A percentile compares a stretch with the other conserved stretches of the same genome.
Conservation (phyloP, 2,329 filamentous ascomycete genomes). For the Claviceps maximensis region DNA sequence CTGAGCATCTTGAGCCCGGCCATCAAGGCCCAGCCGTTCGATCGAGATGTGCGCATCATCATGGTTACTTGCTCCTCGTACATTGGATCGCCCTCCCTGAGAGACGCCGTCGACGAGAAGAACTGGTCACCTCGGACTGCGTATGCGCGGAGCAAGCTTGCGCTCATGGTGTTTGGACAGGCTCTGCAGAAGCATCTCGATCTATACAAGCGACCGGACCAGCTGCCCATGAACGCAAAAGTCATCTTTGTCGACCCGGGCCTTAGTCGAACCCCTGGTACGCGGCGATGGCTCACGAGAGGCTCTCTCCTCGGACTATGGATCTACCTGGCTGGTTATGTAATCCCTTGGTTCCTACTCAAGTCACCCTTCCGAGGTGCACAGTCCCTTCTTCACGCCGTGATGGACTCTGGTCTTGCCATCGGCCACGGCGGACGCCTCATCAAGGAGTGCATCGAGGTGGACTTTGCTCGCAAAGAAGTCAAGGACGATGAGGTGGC, state of each 20-base stretch:
- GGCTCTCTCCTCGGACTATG: slow-evolving; percentile 71
- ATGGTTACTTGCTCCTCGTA: slow-evolving; percentile 82
- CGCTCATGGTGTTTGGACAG: slow-evolving; percentile 76
- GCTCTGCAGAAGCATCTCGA: slow-evolving; percentile 90
- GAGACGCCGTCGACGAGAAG: slow-evolving; percentile 34
- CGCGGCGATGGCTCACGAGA: slow-evolving; percentile 71
- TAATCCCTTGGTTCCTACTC: slow-evolving; percentile 73
- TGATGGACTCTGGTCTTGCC: slow-evolving; percentile 64
- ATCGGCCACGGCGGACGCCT: slow-evolving; percentile 54
- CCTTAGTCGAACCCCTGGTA: slow-evolving; percentile 71
- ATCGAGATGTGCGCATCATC: slow-evolving; percentile 82
- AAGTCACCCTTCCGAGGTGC: slow-evolving; percentile 76
- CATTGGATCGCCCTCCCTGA: slow-evolving; percentile 58
- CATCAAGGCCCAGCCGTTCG: slow-evolving; percentile 78
- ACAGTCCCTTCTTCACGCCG: slow-evolving; percentile 73
- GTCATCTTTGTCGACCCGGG: slow-evolving; percentile 85
- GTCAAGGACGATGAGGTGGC: slow-evolving; percentile 66
- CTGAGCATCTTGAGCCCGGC: slow-evolving; percentile 84
- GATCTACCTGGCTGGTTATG: slow-evolving; percentile 65
- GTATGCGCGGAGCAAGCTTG: slow-evolving; percentile 58
- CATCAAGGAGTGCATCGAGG: slow-evolving; percentile 78
- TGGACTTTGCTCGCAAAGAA: slow-evolving; percentile 59
- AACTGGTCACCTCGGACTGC: slow-evolving; percentile 42
- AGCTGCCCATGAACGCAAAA: slow-evolving; percentile 65
- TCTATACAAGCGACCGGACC: slow-evolving; percentile 70